Conservation (phyloP, 345 rosid genomes). For the Erucastrum elatum region DNA sequence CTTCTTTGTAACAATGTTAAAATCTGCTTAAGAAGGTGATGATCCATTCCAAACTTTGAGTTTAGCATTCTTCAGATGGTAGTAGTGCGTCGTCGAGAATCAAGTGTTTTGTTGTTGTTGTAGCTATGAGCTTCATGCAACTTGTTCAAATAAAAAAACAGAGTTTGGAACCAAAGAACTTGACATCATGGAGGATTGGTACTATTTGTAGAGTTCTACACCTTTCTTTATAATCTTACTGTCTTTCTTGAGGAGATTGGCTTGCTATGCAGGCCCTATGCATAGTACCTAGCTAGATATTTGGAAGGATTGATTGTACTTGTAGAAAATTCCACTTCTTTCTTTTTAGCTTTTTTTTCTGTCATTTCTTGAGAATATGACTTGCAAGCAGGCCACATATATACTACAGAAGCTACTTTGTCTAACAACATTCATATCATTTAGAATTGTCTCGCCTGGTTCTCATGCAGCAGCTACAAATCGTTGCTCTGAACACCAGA, state of each 20-base stretch:
- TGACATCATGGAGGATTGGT: too few species aligned
- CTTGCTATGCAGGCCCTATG: background rate
- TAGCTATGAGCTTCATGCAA: too few species aligned
- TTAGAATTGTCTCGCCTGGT: background rate
- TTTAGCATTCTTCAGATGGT: constrained; percentile 2
- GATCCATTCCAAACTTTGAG: constrained; percentile 4
- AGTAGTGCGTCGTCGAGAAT: background rate
- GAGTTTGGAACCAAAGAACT: too few species aligned
- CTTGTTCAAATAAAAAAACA: too few species aligned
- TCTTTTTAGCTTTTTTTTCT: background rate
- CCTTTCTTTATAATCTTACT: background rate
- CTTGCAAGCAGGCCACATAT: background rate
- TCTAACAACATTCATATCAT: background rate
- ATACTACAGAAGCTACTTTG: background rate
- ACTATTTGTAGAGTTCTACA: too few species aligned
- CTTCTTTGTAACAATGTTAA: too few species aligned
- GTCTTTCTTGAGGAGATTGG: background rate
- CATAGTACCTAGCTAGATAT: background rate
- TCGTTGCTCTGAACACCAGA: background rate
- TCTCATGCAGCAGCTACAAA: constrained; percentile 11
- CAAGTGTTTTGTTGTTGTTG: background rate
- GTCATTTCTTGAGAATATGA: background rate
- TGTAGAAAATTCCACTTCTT: background rate
- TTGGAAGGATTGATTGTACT: background rate
- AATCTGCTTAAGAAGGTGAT: background rate